Evolutionary conservation across 257 asterid genomes (phyloP), one percentile per base, ranked within the genome.

Genomic region (Scutellaria baicalensis): DNA sequence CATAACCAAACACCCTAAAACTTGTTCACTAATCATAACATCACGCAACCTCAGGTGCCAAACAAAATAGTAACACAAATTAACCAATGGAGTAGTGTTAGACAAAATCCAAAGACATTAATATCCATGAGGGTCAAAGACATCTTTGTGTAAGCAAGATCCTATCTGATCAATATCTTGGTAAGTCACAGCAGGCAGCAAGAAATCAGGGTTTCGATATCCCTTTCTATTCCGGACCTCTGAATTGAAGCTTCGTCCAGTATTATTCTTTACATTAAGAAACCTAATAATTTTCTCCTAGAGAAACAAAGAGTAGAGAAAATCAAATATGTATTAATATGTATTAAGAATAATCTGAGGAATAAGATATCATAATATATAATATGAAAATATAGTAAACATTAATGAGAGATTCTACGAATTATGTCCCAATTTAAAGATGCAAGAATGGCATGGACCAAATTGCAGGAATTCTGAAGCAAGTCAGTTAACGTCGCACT

Each of bases 111-210:
- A 67, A 31, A 21, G 57, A 65, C 56, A 60, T 66, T 36, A 66
- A 48, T 91, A 94, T 84, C 99, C 99, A 82, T 88, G 98, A 47
- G 99, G 98, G 77, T 91, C 97, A 79, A 91, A 94, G 33, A 94
- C 97, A 70, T 94, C 97, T 76, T 86, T 94, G 66, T 75, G 80
- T 86, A 91, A 94, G 86, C 97, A 91, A 59, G 99, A 88, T 62
- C 98, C 98, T 66, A 94, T 88, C 84, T 94, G 95, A 75, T 94
- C 97, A 62, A 94, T 94, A 59, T 85, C 88, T 75, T 88, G 98
- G 79, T 91, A 89, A 50, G 96, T 92, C 79, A 94, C 96, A n/a
- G 98, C 97, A 81, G 91, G 98, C 77, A 90, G 84, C 86, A 94
- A 75, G 79, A 94, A 94, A 79, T 91, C 96, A 27, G 99, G 99